These are phyloP conservation scores for Penicillium macrosclerotiorum DNA, from an alignment of 495 filamentous ascomycete genomes.

Conservation along the genomic window DNA sequence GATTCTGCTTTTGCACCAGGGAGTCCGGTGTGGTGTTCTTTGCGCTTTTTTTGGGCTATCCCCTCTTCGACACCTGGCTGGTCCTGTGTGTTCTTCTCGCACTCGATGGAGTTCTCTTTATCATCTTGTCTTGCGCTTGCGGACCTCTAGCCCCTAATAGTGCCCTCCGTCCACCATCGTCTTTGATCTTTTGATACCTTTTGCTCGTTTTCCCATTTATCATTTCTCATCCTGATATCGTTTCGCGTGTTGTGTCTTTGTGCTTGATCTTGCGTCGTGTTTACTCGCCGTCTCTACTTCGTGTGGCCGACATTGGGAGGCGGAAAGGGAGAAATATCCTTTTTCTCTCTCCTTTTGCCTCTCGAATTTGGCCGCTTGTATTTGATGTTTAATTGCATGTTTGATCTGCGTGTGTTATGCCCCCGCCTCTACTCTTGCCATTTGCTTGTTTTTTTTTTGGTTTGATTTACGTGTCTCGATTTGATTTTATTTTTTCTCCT, in stretches of 20 bases:
- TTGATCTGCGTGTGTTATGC: slow-evolving; percentile 9
- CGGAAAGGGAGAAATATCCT: background rate
- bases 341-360: background rate
- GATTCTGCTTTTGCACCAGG: slow-evolving; percentile 39
- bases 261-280: background rate
- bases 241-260: slow-evolving; percentile 10
- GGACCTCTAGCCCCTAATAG: slow-evolving; percentile 29
- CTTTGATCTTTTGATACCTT: slow-evolving; percentile 33
- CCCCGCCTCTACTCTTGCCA: background rate
- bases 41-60: slow-evolving; percentile 26
- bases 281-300: background rate
- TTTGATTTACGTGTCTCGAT: background rate
- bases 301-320: background rate
- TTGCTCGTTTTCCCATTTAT: too few species aligned
- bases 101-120: slow-evolving; percentile 44
- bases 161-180: slow-evolving; percentile 23
- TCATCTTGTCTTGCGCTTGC: slow-evolving; percentile 11
- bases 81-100: slow-evolving; percentile 52
- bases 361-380: slow-evolving; percentile 2
- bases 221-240: too few species aligned
- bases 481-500: slow-evolving; percentile 6
- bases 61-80: slow-evolving; percentile 48
- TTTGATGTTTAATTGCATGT: slow-evolving; percentile 4
- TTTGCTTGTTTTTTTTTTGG: too few species aligned
- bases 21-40: slow-evolving; percentile 50